Conservation (phyloP, 192 early-diverging fungal species). For the Gorgonomyces haynaldii region DNA sequence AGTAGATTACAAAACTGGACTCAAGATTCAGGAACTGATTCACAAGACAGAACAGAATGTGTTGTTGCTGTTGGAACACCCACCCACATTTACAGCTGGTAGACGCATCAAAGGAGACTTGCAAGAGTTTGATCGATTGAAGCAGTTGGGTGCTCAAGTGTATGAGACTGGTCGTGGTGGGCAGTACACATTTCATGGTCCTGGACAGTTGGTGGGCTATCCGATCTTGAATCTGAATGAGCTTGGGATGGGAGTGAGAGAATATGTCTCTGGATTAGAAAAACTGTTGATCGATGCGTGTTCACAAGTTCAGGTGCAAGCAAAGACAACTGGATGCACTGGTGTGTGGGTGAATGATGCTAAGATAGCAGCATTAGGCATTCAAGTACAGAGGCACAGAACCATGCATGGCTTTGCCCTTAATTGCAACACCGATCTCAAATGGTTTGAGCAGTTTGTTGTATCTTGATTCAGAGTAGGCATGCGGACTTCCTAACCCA, state of each 20-base stretch:
- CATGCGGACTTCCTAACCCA: too few relatives aligned
- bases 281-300: constrained; percentile 65
- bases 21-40: not conserved
- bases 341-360: constrained; percentile 85
- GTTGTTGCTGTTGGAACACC: constrained; percentile 55
- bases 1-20: not conserved
- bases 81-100: constrained; percentile 86
- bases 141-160: constrained; percentile 2
- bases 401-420: constrained; percentile 90
- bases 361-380: constrained; percentile 88
- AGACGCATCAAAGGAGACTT: constrained; percentile 58
- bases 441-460: constrained; percentile 81
- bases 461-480: constrained; percentile 78
- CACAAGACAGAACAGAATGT: too few relatives aligned
- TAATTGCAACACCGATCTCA: constrained; percentile 82
- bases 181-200: constrained; percentile 93
- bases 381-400: constrained; percentile 77
- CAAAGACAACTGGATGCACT: constrained; percentile 58
- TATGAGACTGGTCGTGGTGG: constrained; percentile 70
- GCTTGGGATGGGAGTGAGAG: constrained; percentile 8
- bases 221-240: constrained; percentile 74
- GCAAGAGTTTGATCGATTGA: constrained; percentile 1
- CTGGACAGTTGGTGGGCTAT: constrained; percentile 92
- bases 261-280: constrained; percentile 72
- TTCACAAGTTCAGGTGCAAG: constrained; percentile 46